These are phyloP conservation scores for Trichoderma asperellum DNA, from an alignment of 2,329 filamentous ascomycete genomes.

Conservation along the genomic window DNA sequence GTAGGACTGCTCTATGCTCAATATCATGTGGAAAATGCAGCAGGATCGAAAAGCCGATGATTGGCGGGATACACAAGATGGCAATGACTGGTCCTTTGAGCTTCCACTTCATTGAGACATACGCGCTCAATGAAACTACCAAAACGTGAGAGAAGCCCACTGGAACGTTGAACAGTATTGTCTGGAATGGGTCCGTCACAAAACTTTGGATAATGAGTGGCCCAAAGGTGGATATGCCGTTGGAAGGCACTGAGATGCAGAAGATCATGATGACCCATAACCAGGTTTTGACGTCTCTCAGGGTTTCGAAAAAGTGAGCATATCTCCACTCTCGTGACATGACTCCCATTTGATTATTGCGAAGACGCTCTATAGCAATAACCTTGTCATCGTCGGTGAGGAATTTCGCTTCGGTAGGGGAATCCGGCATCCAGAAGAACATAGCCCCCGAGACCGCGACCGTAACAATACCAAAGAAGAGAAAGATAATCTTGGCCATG, in stretches of 20 bases:
- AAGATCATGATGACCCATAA: constrained; percentile 60
- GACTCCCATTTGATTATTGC: constrained; percentile 59
- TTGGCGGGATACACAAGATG: constrained; percentile 60
- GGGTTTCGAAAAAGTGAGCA: constrained; percentile 56
- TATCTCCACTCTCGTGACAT: constrained; percentile 56
- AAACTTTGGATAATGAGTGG: constrained; percentile 64
- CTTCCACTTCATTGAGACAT: constrained; percentile 57
- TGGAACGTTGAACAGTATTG: constrained; percentile 64
- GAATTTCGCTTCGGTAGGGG: constrained; percentile 55
- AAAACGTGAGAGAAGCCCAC: constrained; percentile 64
- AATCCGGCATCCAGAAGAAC: constrained; percentile 54
- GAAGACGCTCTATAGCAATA: constrained; percentile 58
- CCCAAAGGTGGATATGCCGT: constrained; percentile 62
- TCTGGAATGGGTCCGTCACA: constrained; percentile 59
- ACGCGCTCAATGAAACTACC: constrained; percentile 61
- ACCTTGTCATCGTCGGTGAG: constrained; percentile 56
- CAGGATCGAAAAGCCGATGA: constrained; percentile 59
- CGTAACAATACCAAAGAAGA: constrained; percentile 57
- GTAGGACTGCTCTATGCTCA: constrained; percentile 52
- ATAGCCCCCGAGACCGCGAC: constrained; percentile 52
- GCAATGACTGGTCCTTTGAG: constrained; percentile 61
- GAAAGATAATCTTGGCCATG: constrained; percentile 52
- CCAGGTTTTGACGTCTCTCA: constrained; percentile 63
- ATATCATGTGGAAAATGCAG: constrained; percentile 52
- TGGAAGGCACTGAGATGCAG: constrained; percentile 60